Base-by-base conservation (phyloP, 2,329 filamentous ascomycete species). In the Nemania bipapillata region DNA sequence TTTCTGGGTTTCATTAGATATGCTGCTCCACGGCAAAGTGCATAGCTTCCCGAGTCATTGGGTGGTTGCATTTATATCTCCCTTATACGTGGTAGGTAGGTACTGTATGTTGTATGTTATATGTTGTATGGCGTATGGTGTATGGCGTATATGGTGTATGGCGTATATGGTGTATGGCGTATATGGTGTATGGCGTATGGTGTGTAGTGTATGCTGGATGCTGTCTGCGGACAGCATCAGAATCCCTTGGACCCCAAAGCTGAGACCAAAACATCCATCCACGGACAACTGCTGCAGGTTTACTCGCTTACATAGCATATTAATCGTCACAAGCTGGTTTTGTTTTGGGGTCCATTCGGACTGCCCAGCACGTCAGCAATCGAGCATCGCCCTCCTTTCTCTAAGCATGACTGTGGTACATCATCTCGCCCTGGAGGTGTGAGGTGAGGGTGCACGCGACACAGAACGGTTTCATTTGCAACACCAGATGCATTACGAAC, bases 201-300 rank as follows among this genome's bases (percentile, higher is more conserved):
- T 9, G 30, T 32, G n/a, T n/a, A n/a, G n/a, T n/a, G n/a, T n/a
- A n/a, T n/a, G n/a, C n/a, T n/a, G n/a, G 37, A 26, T 30, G 40
- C 40, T 8, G 40, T 45, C 1, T 50, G 47, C 22, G n/a, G n/a
- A n/a, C n/a, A 50, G 45, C 64, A n/a, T 26, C 35, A 28, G 20
- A 61, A 71, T 72, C 72, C 73, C 70, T 72, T 70, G 71, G 74
- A 74, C 74, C 73, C 74, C 73, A 69, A 69, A 59, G 57, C 57
- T 57, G 60, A 64, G 20, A 40, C 42, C 40, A 45, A 52, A n/a
- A 61, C 53, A 63, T 45, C 63, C 61, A 69, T 65, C 68, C 55
- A n/a, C n/a, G n/a, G n/a, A n/a, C n/a, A n/a, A n/a, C n/a, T n/a
- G n/a, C 54, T 49, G 30, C 42, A 11, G 22, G 30, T 37, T 12